Evolutionary conservation across 768 basidiomycete genomes (phyloP).

Genomic region (Suillus occidentalis): DNA sequence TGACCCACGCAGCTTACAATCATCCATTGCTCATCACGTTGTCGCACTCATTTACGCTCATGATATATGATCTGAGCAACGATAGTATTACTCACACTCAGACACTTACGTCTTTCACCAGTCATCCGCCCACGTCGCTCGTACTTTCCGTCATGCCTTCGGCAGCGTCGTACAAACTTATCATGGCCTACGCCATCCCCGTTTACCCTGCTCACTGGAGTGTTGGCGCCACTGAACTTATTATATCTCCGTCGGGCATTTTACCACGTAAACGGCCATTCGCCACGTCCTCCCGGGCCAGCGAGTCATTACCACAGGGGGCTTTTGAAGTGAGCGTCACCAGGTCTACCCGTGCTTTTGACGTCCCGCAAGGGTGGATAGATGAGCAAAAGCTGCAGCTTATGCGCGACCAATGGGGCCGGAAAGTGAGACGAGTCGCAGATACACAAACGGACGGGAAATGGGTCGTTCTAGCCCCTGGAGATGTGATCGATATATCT

Average conservation of each 20-base stretch:
- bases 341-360: constrained; percentile 67
- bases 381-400: constrained; percentile 59
- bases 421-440: constrained; percentile 69
- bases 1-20: constrained; percentile 71
- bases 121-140: constrained; percentile 77
- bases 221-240: constrained; percentile 72
- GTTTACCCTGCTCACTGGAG: constrained; percentile 84
- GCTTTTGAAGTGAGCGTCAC: constrained; percentile 54
- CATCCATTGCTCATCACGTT: constrained; percentile 77
- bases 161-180: constrained; percentile 61
- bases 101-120: constrained; percentile 74
- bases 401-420: constrained; percentile 77
- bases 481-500: constrained; percentile 29
- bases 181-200: constrained; percentile 72
- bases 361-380: constrained; percentile 71
- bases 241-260: constrained; percentile 46
- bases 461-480: constrained; percentile 78
- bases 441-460: constrained; percentile 83
- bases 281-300: constrained; percentile 1
- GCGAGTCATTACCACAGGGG: constrained; percentile 17
- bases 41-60: constrained; percentile 64
- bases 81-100: constrained; percentile 56
- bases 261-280: constrained; percentile 11
- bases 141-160: constrained; percentile 65
- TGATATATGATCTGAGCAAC: constrained; percentile 67